A percentile compares a stretch with the other conserved stretches of the same genome.
These are phyloP conservation scores for Sextonia rubra DNA, from an alignment of 164 flowering plant species.

Conservation along the genomic window DNA sequence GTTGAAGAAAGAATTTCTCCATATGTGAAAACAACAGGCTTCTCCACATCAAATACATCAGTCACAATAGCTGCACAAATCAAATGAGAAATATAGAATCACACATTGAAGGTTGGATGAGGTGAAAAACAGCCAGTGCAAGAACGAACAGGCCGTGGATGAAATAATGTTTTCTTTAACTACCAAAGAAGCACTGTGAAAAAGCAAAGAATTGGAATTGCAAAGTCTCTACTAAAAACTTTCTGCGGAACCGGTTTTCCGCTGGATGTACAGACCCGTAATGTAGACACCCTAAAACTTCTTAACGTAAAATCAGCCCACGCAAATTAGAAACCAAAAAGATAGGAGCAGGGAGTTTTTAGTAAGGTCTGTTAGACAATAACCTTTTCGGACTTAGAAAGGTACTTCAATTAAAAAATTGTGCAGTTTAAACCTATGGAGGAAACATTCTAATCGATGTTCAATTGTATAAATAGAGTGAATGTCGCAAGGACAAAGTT, in stretches of 20 bases:
- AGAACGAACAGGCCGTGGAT: not conserved
- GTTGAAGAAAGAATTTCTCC: slow-evolving; percentile 66
- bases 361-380: not conserved
- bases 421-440: not conserved
- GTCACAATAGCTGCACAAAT: slow-evolving; percentile 57
- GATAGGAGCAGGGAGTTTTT: not conserved
- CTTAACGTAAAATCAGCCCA: not conserved
- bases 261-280: not conserved
- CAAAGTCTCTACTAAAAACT: too few relatives aligned
- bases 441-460: not conserved
- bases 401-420: too few relatives aligned
- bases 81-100: slow-evolving; percentile 1
- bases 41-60: slow-evolving; percentile 75
- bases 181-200: not conserved
- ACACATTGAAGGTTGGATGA: not conserved
- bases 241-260: too few relatives aligned
- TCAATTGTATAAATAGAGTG: not conserved
- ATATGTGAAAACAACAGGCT: slow-evolving; percentile 79
- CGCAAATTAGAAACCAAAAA: not conserved
- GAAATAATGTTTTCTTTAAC: not conserved
- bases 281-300: not conserved
- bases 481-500: not conserved
- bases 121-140: not conserved
- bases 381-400: not conserved
- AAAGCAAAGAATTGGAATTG: too few relatives aligned